Evolutionary conservation across 2,329 filamentous ascomycete species (phyloP), one percentile per base, ranked within the genome.

Genomic region (Periglandula ipomoeae): DNA sequence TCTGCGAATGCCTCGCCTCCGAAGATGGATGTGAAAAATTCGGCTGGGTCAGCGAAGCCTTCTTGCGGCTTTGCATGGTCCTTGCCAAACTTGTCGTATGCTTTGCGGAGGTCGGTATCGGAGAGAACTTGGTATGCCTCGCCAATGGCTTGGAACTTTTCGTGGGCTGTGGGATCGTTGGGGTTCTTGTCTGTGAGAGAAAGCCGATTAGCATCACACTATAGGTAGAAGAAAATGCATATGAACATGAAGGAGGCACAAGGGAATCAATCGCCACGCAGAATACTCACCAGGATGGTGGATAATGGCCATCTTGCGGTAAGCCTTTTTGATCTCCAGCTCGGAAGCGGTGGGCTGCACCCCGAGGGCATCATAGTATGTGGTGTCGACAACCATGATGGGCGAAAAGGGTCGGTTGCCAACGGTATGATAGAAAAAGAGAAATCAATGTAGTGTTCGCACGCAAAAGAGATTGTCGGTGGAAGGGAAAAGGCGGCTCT

Each of bases 1-100:
- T 98, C 91, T 52, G 85, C 76, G 62, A 98, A 98, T 11, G 91
- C 89, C 59, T 96, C 91, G 52, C 93, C 93, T 58, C 93, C 93
- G 63, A 98, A 98, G 59, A 98, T 98, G 74, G 90, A 94, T 61
- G 87, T 87, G 71, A 98, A 98, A 78, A 98, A 98, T 70, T 98
- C 93, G 55, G 89, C 79, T 1, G 93, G 93, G 66, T 98, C 93
- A 74, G 87, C 87, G 66, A 98, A 98, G 53, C 93, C 93, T 60
- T 89, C 87, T 59, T 84, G 82, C 0, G 93, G 93, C 63, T 91
- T 87, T 5, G 93, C 90, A 57, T 88, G 82, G 61, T 98, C 93
- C 70, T 97, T 97, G 65, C 93, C 93, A 74, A 84, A 91, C 69
- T 95, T 95, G 70, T 98, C 93, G 73, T 98, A 98, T 62, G 88